Percentiles rank a stretch among this genome's conserved stretches.
These are phyloP conservation scores for Akebia trifoliata DNA, from an alignment of 164 flowering plant genomes.

Conservation along the genomic window DNA sequence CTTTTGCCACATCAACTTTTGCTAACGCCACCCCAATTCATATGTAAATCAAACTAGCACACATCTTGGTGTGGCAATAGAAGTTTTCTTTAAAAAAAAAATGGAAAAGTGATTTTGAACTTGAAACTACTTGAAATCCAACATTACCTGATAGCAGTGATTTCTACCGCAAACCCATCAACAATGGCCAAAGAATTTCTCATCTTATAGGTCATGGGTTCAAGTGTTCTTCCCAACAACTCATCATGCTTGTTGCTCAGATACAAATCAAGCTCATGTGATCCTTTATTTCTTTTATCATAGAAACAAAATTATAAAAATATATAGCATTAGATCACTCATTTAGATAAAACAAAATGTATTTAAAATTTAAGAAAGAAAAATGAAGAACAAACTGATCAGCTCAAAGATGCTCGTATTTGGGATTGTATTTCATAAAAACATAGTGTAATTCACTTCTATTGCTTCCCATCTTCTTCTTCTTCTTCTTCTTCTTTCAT, in stretches of 20 bases:
- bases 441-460: constrained; percentile 49
- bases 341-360: not conserved
- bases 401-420: constrained; percentile 67
- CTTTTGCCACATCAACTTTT: too few relatives aligned
- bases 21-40: too few relatives aligned
- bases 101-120: too few relatives aligned
- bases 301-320: not conserved
- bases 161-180: constrained; percentile 76
- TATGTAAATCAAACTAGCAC: too few relatives aligned
- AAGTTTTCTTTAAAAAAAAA: too few relatives aligned
- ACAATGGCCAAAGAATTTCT: constrained; percentile 63
- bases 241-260: constrained; percentile 76
- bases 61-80: too few relatives aligned
- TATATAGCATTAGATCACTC: not conserved
- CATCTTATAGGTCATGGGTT: constrained; percentile 60
- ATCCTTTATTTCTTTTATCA: constrained; percentile 48
- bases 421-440: constrained; percentile 82
- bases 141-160: constrained; percentile 66
- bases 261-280: constrained; percentile 55
- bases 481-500: not conserved
- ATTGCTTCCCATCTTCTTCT: not conserved
- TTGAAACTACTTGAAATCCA: too few relatives aligned
- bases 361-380: not conserved
- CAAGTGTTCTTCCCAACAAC: constrained; percentile 43
- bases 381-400: constrained; percentile 32